Evolutionary conservation across 768 basidiomycete genomes (phyloP).

Genomic region (Suillus variegatus): DNA sequence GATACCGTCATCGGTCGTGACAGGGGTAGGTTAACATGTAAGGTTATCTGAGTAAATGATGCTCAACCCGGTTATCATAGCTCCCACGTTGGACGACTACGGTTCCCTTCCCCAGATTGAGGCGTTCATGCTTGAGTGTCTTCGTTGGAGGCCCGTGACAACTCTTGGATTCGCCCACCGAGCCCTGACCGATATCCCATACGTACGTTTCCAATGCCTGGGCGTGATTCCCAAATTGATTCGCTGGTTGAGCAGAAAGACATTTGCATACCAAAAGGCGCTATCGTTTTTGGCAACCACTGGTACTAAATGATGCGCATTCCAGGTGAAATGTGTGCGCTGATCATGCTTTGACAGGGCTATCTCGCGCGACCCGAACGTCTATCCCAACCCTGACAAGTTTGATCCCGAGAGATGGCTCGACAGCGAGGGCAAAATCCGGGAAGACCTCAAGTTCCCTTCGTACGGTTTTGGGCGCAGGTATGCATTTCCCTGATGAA

Average conservation of each 20-base stretch:
- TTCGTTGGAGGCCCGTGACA: slow-evolving; percentile 43
- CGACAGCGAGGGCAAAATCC: slow-evolving; percentile 35
- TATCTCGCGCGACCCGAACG: slow-evolving; percentile 55
- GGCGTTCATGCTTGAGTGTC: slow-evolving; percentile 43
- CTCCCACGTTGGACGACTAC: slow-evolving; percentile 43
- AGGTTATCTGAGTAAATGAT: neutral
- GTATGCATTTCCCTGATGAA: slow-evolving; percentile 15
- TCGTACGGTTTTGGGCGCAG: slow-evolving; percentile 58
- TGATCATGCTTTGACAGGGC: slow-evolving; percentile 36
- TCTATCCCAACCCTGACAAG: slow-evolving; percentile 59
- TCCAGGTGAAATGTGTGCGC: neutral
- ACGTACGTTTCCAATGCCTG: slow-evolving; percentile 38
- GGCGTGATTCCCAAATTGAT: neutral
- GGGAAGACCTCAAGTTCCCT: slow-evolving; percentile 54
- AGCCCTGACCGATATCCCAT: slow-evolving; percentile 63
- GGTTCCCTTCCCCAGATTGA: slow-evolving; percentile 37
- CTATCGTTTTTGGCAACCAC: slow-evolving; percentile 38
- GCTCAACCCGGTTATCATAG: slow-evolving; percentile 21
- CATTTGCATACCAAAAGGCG: slow-evolving; percentile 37
- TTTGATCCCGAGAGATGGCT: slow-evolving; percentile 66
- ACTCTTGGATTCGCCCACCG: slow-evolving; percentile 60
- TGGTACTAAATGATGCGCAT: slow-evolving; percentile 23
- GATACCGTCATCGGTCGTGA: slow-evolving; percentile 53
- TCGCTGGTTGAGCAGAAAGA: slow-evolving; percentile 26
- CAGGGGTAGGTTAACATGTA: slow-evolving; percentile 22